Base-by-base conservation (phyloP, 306 rosid species). In the Elaeagnus macrophylla region DNA sequence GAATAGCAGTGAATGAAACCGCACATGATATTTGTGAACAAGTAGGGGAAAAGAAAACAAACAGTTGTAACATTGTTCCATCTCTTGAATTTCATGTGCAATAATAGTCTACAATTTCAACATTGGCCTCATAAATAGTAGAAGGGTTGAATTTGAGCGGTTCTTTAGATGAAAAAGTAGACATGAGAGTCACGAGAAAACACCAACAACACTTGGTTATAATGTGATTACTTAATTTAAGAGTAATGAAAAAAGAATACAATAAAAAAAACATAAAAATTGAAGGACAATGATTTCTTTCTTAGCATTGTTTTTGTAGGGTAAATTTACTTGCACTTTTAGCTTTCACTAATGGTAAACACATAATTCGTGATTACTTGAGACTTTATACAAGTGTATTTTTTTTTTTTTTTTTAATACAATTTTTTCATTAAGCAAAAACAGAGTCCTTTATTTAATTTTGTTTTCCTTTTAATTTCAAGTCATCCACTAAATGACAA, bases 171-270 rank as follows among this genome's bases (percentile, higher is more conserved):
- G 12, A 11, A 12, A 52, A 32, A n/a, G n/a, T 1, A 35, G 9
- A 36, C 59, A 49, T 5, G 11, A 42, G 41, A 43, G 69, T 69
- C 69, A 56, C 51, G 75, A 47, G 65, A 44, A 61, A 62, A 36
- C 43, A 42, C 42, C 42, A 1, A 36, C 9, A 6, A 1, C 32
- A 9, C 5, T 41, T 48, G 17, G 62, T 41, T 38, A 48, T 44
- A 65, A 48, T 51, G 37, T 36, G 11, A 37, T 48, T 25, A 20
- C n/a, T n/a, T n/a, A n/a, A n/a, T n/a, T n/a, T n/a, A n/a, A n/a
- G n/a, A n/a, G n/a, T n/a, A n/a, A n/a, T n/a, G 6, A 14, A 51
- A 10, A 16, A 1, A 7, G 10, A 42, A 5, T 42, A 36, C 36
- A 36, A 32, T 38, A 49, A 48, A 47, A n/a, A 48, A 39, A 39